A percentile compares a stretch with the other conserved stretches of the same genome.
Conservation (phyloP, 495 filamentous ascomycete genomes). For the Penicillium bovifimosum region DNA sequence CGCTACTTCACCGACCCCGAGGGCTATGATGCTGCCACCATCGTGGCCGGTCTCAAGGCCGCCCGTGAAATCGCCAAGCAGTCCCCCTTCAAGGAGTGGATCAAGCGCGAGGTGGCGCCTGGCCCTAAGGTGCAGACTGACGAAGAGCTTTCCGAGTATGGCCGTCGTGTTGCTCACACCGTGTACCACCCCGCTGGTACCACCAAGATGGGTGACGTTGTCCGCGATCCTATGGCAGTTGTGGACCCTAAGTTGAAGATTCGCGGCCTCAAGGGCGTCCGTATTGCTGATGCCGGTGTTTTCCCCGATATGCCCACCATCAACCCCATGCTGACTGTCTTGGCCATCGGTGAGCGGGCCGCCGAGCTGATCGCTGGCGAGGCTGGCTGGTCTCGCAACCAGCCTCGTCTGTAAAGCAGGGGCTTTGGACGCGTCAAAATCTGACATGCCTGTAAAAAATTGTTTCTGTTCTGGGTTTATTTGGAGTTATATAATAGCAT, state of each 20-base stretch:
- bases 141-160: constrained; percentile 69
- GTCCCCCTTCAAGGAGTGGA: constrained; percentile 70
- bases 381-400: constrained; percentile 53
- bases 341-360: constrained; percentile 58
- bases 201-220: constrained; percentile 75
- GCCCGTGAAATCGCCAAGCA: constrained; percentile 66
- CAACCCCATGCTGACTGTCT: constrained; percentile 64
- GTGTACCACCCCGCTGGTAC: constrained; percentile 85
- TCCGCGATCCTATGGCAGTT: constrained; percentile 57
- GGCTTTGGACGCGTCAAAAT: constrained; percentile 1
- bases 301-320: constrained; percentile 63
- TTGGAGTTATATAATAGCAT: constrained; percentile 18
- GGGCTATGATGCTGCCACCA: constrained; percentile 75
- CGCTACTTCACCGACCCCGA: constrained; percentile 81
- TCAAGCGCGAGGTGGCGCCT: constrained; percentile 73
- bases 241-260: constrained; percentile 56
- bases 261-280: constrained; percentile 51
- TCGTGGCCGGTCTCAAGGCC: constrained; percentile 70
- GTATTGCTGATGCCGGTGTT: constrained; percentile 63
- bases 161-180: constrained; percentile 68
- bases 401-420: constrained; percentile 37
- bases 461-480: background rate
- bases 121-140: constrained; percentile 63
- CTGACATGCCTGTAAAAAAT: constrained; percentile 9
- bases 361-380: constrained; percentile 60